Conservation (phyloP, 1,139 yeast species). For the Yamadazyma blattariae region DNA sequence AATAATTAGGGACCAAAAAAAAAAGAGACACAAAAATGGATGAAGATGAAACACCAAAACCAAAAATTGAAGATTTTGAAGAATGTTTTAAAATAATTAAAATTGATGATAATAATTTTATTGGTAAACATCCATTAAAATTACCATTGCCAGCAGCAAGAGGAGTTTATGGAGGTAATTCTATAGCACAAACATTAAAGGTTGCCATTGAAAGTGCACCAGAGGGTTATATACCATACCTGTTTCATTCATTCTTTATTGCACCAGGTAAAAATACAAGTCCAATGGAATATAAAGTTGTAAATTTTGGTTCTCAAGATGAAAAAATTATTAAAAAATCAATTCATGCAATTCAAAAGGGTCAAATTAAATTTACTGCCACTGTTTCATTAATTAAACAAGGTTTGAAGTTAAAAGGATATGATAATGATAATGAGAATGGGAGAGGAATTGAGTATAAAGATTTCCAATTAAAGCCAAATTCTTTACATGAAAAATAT, state of each 20-base stretch:
- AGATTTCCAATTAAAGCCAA: constrained; percentile 18
- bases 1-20: no score
- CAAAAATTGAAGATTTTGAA: constrained; percentile 33
- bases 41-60: no score
- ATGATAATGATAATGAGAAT: constrained; percentile 13
- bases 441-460: background rate
- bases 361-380: constrained; percentile 26
- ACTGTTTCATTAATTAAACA: constrained; percentile 24
- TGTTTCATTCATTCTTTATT: constrained; percentile 42
- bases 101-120: constrained; percentile 27
- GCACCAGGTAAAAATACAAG: constrained; percentile 46
- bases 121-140: constrained; percentile 37
- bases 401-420: no score
- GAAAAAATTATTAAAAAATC: constrained; percentile 23
- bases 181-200: constrained; percentile 67
- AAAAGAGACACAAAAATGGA: no score
- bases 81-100: constrained; percentile 37
- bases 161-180: constrained; percentile 79
- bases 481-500: constrained; percentile 22
- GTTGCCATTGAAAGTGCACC: constrained; percentile 54
- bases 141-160: constrained; percentile 52
- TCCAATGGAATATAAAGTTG: constrained; percentile 60
- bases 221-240: constrained; percentile 26
- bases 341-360: constrained; percentile 31
- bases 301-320: constrained; percentile 39